A percentile compares a stretch with the other conserved stretches of the same genome.
These are phyloP conservation scores for Nigrospora oryzae DNA, from an alignment of 2,329 filamentous ascomycete species.

Conservation along the genomic window DNA sequence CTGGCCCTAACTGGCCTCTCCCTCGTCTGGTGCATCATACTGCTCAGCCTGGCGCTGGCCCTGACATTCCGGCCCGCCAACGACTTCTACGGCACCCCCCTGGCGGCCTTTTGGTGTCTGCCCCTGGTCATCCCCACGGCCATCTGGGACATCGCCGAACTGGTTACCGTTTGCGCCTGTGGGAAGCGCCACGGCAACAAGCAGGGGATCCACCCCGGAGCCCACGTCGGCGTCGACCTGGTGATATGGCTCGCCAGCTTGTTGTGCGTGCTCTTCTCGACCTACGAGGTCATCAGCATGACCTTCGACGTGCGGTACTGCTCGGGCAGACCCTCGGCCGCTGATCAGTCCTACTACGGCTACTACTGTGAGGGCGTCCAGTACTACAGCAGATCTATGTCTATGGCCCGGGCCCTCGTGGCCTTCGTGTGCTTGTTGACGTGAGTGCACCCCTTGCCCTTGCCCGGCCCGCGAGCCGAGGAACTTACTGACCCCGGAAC, in stretches of 20 bases:
- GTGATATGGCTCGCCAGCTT: conserved; percentile 3
- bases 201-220: conserved; percentile 5
- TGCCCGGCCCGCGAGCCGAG: neutral
- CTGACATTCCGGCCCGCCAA: neutral
- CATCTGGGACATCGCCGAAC: conserved; percentile 4
- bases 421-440: conserved; percentile 4
- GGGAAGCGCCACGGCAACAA: neutral
- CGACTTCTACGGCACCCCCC: neutral
- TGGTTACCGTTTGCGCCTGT: conserved; percentile 4
- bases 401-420: neutral
- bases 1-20: conserved; percentile 1
- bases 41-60: neutral
- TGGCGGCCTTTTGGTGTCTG: neutral
- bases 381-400: neutral
- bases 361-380: neutral
- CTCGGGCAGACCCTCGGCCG: neutral
- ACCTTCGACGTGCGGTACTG: neutral
- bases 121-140: conserved; percentile 1
- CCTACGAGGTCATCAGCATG: neutral
- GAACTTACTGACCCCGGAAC: neutral
- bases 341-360: neutral
- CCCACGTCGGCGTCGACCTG: conserved; percentile 5
- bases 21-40: conserved; percentile 2
- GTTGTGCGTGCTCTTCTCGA: conserved; percentile 1
- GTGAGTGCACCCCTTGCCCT: neutral